phyloP scores from a whole-genome alignment of 2,329 filamentous ascomycete genomes.

The Hypoxylon sp. region DNA sequence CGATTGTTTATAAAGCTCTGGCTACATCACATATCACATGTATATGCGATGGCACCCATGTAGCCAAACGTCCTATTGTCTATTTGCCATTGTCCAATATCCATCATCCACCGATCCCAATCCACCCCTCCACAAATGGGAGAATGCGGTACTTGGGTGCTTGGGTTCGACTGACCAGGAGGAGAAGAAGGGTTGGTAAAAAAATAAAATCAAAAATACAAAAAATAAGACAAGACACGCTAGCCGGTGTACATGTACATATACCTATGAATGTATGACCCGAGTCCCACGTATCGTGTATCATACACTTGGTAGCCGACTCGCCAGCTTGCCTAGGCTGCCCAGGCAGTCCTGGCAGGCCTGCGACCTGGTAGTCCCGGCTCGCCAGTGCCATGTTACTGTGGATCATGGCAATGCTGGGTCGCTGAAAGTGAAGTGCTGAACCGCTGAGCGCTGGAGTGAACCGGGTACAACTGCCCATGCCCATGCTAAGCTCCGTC shows the following conservation, averaged over 20 bases:
- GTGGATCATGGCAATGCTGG: constrained; percentile 6
- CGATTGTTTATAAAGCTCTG: not conserved
- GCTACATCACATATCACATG: not conserved
- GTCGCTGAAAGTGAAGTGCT: not conserved
- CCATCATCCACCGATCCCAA: not conserved
- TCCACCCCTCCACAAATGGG: not conserved
- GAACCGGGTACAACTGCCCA: constrained; percentile 21
- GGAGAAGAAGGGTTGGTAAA: not conserved
- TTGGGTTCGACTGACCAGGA: constrained; percentile 1
- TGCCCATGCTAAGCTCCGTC: too few species aligned
- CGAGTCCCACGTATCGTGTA: not conserved
- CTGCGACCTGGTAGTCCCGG: too few species aligned
- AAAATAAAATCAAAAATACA: too few species aligned
- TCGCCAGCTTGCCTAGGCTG: too few species aligned
- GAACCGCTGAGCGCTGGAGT: not conserved
- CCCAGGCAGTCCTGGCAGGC: too few species aligned
- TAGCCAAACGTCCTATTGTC: too few species aligned
- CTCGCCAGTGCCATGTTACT: constrained; percentile 8
- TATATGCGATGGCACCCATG: not conserved
- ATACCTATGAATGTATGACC: too few species aligned
- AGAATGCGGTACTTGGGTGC: constrained; percentile 1
- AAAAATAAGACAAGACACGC: too few species aligned
- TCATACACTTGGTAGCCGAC: not conserved
- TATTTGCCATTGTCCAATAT: constrained; percentile 2
- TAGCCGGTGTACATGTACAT: too few species aligned